Base-by-base conservation (phyloP, 2,329 filamentous ascomycete genomes). In the Exophiala lecanii-corni region DNA sequence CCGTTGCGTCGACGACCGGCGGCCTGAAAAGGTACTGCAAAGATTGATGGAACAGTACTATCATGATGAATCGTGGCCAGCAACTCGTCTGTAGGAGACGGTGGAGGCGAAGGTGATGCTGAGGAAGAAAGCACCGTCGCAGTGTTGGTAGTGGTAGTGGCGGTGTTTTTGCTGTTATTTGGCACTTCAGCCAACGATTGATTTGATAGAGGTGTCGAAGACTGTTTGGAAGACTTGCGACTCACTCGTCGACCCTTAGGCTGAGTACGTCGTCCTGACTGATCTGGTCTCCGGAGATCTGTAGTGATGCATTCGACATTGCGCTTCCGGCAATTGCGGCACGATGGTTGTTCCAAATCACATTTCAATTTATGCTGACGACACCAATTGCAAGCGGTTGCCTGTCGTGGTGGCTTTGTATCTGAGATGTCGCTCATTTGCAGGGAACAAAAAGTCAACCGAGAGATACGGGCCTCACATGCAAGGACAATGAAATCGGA, bases 341-440 rank as follows among this genome's bases (percentile, higher is more conserved):
- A 59, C 30, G 50, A 55, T 4, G 57, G 57, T 23, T 58, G 55
- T n/a, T 59, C 51, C 0, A 55, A 53, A 25, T 59, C 57, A 31
- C 57, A 59, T 34, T 58, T 58, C 16, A 59, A 51, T 32, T 59
- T 59, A 31, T 56, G 53, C 34, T 50, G 45, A 3, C 56, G 56
- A 39, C 57, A 59, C 10, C 43, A 52, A 19, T 59, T 59, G 38
- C 57, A 59, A 16, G 57, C 56, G 10, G 36, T 33, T 7, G 42
- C 25, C 25, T 33, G 31, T 17, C 42, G 36, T 5, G 42, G 17
- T 15, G 18, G 36, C 30, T 35, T 45, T 5, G 42, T 9, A 26
- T 12, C 12, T 26, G 20, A 28, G 3, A 13, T 5, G n/a, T n/a
- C 3, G 19, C 15, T 28, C 15, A 25, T 20, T n/a, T n/a, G n/a